Base-by-base conservation (phyloP, 2,329 filamentous ascomycete genomes). In the Didymella glomerata region DNA sequence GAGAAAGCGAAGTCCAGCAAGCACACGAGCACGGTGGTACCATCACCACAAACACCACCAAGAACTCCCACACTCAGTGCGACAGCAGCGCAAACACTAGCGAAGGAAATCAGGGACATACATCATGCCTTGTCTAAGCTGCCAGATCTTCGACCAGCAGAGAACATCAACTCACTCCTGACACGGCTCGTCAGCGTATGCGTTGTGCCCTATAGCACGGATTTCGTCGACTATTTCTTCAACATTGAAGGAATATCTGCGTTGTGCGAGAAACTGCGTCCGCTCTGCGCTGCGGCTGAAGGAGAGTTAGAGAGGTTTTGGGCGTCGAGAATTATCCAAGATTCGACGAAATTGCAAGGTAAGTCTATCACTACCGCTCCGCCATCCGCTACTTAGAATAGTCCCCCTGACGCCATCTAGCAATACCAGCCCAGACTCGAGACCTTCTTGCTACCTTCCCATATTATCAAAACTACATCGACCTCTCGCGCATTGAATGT, bases 391-490 rank as follows among this genome's bases (percentile, higher is more conserved):
- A 4, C 3, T 27, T 27, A 13, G 4, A 13, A 2, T 18, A 18
- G 25, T 16, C 8, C 5, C 16, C 16, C 44, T 53, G 20, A 48
- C 30, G 1, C 20, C 46, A 8, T 10, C 2, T 27, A 58, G 50
- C 48, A 13, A 42, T 30, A 10, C 20, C 48, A 5, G 36, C n/a
- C 1, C 53, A 51, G 40, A 51, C 48, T 18, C 32, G 30, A 18
- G 38, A 44, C 47, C 65, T 70, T 4, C 70, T 83, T 4, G 47
- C 56, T n/a, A 58, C 58, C 2, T 85, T 85, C 60, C 81, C 82
- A 1, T 85, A 85, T 69, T 77, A 80, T 65, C 55, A 71, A 9
- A 84, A 84, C 68, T 85, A 85, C 64, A 60, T 80, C 32, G 79
- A 82, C 22, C 77, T 85, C 27, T 79, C 80, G 0, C 76, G 75